These are phyloP conservation scores for Coniella lustricola DNA, from an alignment of 2,329 filamentous ascomycete genomes.

Conservation along the genomic window DNA sequence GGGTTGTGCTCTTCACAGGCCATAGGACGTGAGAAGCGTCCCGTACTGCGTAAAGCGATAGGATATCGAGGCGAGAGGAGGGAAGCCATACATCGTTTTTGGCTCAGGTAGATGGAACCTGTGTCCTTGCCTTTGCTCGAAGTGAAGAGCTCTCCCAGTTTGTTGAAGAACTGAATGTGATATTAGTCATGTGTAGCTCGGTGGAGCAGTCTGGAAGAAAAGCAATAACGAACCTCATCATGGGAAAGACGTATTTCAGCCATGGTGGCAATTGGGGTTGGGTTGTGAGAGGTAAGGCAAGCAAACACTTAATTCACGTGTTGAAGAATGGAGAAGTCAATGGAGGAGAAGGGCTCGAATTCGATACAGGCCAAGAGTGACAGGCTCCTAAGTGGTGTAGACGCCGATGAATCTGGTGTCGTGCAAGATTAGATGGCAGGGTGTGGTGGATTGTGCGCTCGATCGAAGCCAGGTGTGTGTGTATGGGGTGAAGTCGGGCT, in stretches of 20 bases:
- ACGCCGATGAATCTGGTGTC: no score
- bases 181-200: conserved; percentile 12
- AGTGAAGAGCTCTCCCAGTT: conserved; percentile 61
- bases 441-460: not conserved
- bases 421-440: no score
- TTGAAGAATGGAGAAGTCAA: no score
- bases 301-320: not conserved
- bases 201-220: not conserved
- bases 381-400: no score
- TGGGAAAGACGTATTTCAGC: conserved; percentile 27
- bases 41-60: not conserved
- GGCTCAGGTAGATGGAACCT: conserved; percentile 66
- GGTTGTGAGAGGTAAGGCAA: not conserved
- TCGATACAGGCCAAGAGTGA: no score
- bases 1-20: not conserved
- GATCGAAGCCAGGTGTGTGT: not conserved
- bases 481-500: not conserved
- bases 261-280: conserved; percentile 19
- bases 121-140: conserved; percentile 61
- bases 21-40: not conserved
- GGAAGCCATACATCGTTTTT: conserved; percentile 59
- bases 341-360: no score
- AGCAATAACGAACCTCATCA: conserved; percentile 28
- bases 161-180: conserved; percentile 61
- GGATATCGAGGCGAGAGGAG: not conserved